Base-by-base conservation (phyloP, 2,329 filamentous ascomycete species). In the Dactylellina drechsleri region DNA sequence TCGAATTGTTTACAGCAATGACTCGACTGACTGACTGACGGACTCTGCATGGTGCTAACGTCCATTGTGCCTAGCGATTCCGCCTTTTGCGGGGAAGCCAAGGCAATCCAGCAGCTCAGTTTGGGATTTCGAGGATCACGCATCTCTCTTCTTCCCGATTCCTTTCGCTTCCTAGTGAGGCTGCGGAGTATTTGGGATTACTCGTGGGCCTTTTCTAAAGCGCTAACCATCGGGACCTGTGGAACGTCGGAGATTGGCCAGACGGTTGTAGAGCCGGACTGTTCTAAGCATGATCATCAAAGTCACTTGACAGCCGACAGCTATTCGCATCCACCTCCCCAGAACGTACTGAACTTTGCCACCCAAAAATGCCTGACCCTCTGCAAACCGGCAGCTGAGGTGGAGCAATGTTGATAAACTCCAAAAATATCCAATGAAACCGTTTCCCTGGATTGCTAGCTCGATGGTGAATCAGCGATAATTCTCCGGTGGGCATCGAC, bases 291-390 rank as follows among this genome's bases (percentile, higher is more conserved):
- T 49, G 68, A 73, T 73, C 68, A 66, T 53, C 68, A 45, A 73
- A 60, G 68, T 73, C 68, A 73, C 68, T 73, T 73, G 68, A 73
- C 68, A 60, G 68, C 49, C 47, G 36, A 61, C 68, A 73, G 58
- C 58, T 56, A 70, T 62, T 16, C 53, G 52, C 10, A 18, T 26
- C 20, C 20, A 36, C 31, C 31, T 36, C 31, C 31, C 31, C 31
- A 36, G 31, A 36, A 36, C 47, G n/a, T 18, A 2, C 40, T n/a
- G 36, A 54, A 20, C 68, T 66, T 66, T 73, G 60, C 61, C 60
- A 66, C 68, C 49, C 47, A 66, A 66, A 56, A 45, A 54, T 56
- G 54, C 49, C 49, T 40, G 43, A n/a, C 53, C 28, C 16, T 28
- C 31, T 23, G 10, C 52, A 13, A 20, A n/a, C 26, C 28, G 4